Base-by-base conservation (phyloP, 805 yeast genomes). In the Metschnikowia borealis region DNA sequence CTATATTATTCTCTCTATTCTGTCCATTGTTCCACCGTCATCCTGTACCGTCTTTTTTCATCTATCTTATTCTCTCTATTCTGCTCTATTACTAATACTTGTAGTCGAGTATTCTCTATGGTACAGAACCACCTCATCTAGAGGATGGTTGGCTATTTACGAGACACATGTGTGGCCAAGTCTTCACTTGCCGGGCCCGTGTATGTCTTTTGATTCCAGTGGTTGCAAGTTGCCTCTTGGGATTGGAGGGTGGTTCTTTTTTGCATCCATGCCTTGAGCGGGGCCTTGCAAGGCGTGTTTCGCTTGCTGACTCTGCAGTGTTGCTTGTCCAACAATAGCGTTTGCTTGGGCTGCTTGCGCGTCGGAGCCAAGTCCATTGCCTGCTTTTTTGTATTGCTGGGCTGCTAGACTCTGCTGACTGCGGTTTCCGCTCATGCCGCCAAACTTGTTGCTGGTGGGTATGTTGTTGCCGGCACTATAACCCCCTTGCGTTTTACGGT, bases 51-150 rank as follows among this genome's bases (percentile, higher is more conserved):
- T 26, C 29, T 26, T 5, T 5, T 8, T 26, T 26, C 29, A 10
- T 26, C 29, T 26, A 10, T 26, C 29, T 26, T 8, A 26, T 10
- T 26, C 29, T 26, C 29, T 26, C 13, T 26, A 26, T 26, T 26
- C 29, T 26, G 29, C 11, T 41, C 44, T 41, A 41, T 41, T 38
- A 38, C 15, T 38, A n/a, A 38, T 38, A 38, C 29, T 23, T 26
- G n/a, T 39, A 11, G 17, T 8, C 33, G 34, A 39, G 41, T 47
- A 39, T 44, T 44, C 46, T 46, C 54, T 54, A 54, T 50, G 49
- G 38, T 54, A 54, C 57, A 54, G 23, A 41, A 51, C 55, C 47
- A 33, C 51, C 57, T 52, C 57, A 54, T 54, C 57, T 44, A 54
- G 57, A 52, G 54, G 55, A 48, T 53, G 53, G 43, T 45, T 45